These are phyloP conservation scores for Brassica hybrid DNA, from an alignment of 441 rosid genomes.

Conservation along the genomic window DNA sequence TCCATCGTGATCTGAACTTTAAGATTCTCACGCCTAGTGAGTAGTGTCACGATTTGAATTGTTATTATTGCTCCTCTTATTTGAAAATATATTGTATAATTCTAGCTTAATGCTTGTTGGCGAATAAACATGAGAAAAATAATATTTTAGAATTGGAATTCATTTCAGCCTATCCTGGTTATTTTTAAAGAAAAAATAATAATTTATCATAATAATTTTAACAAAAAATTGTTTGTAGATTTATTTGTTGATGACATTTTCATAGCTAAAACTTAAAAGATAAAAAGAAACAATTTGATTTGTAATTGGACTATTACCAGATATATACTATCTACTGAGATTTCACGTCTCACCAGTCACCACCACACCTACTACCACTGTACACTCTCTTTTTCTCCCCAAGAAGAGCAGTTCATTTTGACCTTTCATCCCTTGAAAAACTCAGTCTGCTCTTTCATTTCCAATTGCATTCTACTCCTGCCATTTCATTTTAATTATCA, in stretches of 20 bases:
- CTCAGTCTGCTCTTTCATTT: not conserved
- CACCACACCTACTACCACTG: conserved; percentile 31
- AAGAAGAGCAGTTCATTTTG: not conserved
- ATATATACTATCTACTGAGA: not conserved
- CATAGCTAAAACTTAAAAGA: not conserved
- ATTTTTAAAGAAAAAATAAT: not conserved
- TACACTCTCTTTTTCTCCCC: not conserved
- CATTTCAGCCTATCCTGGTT: not conserved
- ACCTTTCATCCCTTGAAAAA: conserved; percentile 6
- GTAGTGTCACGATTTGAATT: conserved; percentile 32
- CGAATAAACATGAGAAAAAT: not conserved
- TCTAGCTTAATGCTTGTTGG: no score
- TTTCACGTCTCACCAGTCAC: conserved; percentile 18
- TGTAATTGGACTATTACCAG: conserved; percentile 5
- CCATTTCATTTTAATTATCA: no score
- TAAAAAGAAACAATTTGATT: not conserved
- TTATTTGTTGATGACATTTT: not conserved
- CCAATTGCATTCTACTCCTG: not conserved
- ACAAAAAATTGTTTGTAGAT: not conserved
- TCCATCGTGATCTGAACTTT: conserved; percentile 33
- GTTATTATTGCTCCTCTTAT: conserved; percentile 29
- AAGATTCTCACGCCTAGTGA: conserved; percentile 40
- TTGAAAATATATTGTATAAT: not conserved
- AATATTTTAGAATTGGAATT: not conserved
- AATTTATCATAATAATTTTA: not conserved